Base-by-base conservation (phyloP, 305 asterid genomes). In the Fraxinus ornus region DNA sequence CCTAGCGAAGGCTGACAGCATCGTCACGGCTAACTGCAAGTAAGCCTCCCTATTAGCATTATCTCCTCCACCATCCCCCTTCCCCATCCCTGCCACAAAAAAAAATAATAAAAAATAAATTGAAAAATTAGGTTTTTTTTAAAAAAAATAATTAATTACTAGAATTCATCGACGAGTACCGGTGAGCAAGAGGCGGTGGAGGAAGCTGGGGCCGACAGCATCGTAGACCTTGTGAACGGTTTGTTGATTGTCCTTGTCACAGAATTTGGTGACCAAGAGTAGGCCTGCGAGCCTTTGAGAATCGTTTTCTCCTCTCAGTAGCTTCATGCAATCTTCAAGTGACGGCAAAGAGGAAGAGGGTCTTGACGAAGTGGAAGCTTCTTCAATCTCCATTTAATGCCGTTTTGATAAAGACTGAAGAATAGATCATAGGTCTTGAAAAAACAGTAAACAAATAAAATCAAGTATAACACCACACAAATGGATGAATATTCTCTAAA, bases 261-360 rank as follows among this genome's bases (percentile, higher is more conserved):
- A 93, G 76, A 92, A 86, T 86, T 92, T 92, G 81, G 99, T 88
- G 75, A 91, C 93, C 9, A 96, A 22, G 77, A 94, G 94, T 52
- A 96, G 94, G 78, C 98, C 98, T 8, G 97, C 95, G 26, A 96
- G 87, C 15, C 97, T 91, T 85, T 96, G 94, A 77, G 97, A 94
- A 81, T 96, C 98, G 17, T 91, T 91, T 82, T 87, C 91, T 55
- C 97, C 98, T 83, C 87, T 88, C 36, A 96, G 82, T 1, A 93
- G 89, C 84, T 86, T 92, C 84, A 88, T 84, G 86, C 96, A 86
- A 84, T 92, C 95, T 57, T 91, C 96, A 81, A 88, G 49, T 2
- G 93, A 83, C 19, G 90, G 87, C 0, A 89, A 84, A 15, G 44
- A 71, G 8, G 89, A 73, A 2, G 87, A 64, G 5, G 82, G 26